Evolutionary conservation across 495 filamentous ascomycete species (phyloP), one percentile per base, ranked within the genome.

Genomic region (Aspergillus ostianus): DNA sequence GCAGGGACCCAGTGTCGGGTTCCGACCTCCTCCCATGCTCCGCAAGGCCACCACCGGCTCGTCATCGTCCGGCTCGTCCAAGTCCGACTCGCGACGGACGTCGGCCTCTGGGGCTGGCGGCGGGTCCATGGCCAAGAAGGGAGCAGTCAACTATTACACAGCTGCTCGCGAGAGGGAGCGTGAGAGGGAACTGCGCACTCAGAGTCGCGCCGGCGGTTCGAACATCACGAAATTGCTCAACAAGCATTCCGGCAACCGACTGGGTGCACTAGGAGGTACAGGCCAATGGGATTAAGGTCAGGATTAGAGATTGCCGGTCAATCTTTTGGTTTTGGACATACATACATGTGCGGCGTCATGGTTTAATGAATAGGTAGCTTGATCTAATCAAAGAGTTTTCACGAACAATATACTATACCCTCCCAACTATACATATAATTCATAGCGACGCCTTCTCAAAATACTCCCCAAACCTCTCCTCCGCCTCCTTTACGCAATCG

Each of bases 61-160:
- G 4, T 64, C 76, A 3, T 64, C 86, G 67, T 74, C 62, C n/a
- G 71, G 73, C 15, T 68, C 20, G 63, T 77, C 47, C 20, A 50
- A 51, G 47, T 56, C 48, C 57, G 63, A 67, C 61, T 57, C 80
- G 73, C 73, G 15, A 63, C 68, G 36, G 58, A 75, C 64, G 63
- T 65, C 65, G 61, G 80, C 64, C 73, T 76, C 60, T 67, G 73
- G 75, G 47, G 66, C 76, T 20, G 77, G 76, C 15, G 29, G 18
- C 7, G 74, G 75, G 20, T 75, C 77, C 9, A 84, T 85, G 55
- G 80, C 84, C 12, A 92, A 90, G 77, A 90, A 87, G 77, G 87
- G 84, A 23, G 85, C 87, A 41, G 85, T 96, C 32, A 92, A 93
- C 65, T 95, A 89, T 60, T 89, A 93, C 67, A 85, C 90, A 4